phyloP scores from a whole-genome alignment of 495 filamentous ascomycete genomes.

The Mycothermus thermophilus region DNA sequence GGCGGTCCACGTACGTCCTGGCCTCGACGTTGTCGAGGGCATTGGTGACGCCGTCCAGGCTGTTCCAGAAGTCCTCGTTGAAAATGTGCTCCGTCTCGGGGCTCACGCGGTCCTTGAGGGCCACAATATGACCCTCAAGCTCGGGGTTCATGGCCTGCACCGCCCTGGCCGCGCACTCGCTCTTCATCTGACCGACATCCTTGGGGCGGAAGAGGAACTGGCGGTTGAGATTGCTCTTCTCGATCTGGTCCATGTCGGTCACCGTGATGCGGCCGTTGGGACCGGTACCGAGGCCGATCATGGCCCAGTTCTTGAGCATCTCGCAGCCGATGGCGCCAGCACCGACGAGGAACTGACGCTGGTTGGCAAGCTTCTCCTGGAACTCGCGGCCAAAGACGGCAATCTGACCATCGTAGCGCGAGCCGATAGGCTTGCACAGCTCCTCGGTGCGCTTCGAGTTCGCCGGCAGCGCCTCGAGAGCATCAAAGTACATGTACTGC shows the following conservation, averaged over 20 bases:
- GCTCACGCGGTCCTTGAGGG: constrained; percentile 78
- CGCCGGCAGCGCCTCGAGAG: constrained; percentile 79
- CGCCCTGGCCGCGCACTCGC: constrained; percentile 79
- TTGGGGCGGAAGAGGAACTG: constrained; percentile 92
- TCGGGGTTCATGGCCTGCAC: constrained; percentile 93
- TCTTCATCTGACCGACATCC: constrained; percentile 96
- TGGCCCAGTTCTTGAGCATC: constrained; percentile 99
- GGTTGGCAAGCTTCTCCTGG: constrained; percentile 82
- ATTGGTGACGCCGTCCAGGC: constrained; percentile 87
- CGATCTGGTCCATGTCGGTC: constrained; percentile 96
- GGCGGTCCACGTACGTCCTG: constrained; percentile 89
- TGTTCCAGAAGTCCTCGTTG: constrained; percentile 85
- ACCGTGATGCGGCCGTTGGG: constrained; percentile 78
- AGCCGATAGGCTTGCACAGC: constrained; percentile 65
- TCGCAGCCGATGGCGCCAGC: constrained; percentile 97
- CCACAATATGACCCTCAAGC: constrained; percentile 67
- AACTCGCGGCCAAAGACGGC: constrained; percentile 89
- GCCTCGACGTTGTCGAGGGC: constrained; percentile 97
- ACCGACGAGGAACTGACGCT: constrained; percentile 87
- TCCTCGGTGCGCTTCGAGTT: constrained; percentile 66
- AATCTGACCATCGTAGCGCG: constrained; percentile 92
- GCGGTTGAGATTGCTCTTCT: constrained; percentile 97
- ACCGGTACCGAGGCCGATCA: constrained; percentile 89
- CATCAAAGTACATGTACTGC: constrained; percentile 96
- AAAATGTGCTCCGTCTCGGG: constrained; percentile 90